Percentiles rank a stretch among this genome's conserved stretches.
Evolutionary conservation across 192 early-diverging fungal species (phyloP).

Genomic region (Backusella psychrophila): DNA sequence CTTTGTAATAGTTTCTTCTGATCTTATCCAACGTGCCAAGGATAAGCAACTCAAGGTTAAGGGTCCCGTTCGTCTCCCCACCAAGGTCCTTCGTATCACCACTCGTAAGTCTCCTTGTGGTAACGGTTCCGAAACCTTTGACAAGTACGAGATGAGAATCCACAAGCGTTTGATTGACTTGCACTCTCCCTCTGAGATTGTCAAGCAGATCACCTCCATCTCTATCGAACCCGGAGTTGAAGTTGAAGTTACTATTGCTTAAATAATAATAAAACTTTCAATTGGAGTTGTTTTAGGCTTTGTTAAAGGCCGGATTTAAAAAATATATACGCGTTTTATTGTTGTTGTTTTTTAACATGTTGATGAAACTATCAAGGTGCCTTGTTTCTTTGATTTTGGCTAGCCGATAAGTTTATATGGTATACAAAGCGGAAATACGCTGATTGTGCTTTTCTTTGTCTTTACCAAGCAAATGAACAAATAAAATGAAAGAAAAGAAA

Average conservation of each 20-base stretch:
- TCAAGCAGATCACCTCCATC: conserved; percentile 99
- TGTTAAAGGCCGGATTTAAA: neutral
- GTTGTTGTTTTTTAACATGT: neutral
- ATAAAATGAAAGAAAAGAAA: neutral
- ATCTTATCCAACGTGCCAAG: conserved; percentile 97
- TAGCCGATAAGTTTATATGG: neutral
- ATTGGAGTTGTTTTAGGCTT: conserved; percentile 1
- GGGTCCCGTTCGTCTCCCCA: conserved; percentile 99
- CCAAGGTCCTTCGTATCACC: conserved; percentile 97
- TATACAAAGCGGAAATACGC: too few species aligned
- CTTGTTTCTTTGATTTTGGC: neutral
- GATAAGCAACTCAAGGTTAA: conserved; percentile 98
- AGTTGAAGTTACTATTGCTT: conserved; percentile 92
- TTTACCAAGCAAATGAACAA: neutral
- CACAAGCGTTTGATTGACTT: conserved; percentile 99
- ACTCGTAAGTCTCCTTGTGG: conserved; percentile 99
- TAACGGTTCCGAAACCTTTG: conserved; percentile 99
- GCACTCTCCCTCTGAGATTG: conserved; percentile 98
- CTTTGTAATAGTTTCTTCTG: conserved; percentile 70
- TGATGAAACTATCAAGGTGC: neutral
- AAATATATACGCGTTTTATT: neutral
- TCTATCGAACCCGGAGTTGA: conserved; percentile 95
- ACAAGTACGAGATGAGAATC: conserved; percentile 97
- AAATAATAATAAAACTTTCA: conserved; percentile 28
- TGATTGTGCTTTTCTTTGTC: neutral